Base-by-base conservation (phyloP, 306 rosid species). In the Vicia villosa region DNA sequence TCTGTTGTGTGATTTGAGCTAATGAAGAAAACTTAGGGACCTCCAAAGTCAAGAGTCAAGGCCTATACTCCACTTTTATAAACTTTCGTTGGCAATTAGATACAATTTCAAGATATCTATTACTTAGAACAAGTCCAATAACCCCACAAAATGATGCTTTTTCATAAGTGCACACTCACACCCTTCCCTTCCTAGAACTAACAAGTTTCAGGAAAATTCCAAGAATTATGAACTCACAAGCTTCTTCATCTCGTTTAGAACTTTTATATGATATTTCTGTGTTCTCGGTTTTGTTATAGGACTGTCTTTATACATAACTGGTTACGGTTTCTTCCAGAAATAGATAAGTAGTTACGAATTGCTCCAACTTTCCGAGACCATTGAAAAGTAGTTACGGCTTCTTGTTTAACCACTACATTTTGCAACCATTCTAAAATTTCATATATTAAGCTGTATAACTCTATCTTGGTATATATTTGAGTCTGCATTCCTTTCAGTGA, bases 351-450 rank as follows among this genome's bases (percentile, higher is more conserved):
- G 34, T 0, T 30, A 30, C 5, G 34, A 30, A 30, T 30, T 30
- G 34, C 34, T 5, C 34, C 34, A 30, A 30, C 34, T 30, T 30
- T 30, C 34, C 34, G 5, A 4, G 34, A 30, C 34, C 34, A 30
- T 30, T 30, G 34, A 30, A n/a, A n/a, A n/a, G n/a, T n/a, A n/a
- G n/a, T n/a, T n/a, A n/a, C n/a, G n/a, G n/a, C n/a, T n/a, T n/a
- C n/a, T n/a, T n/a, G n/a, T n/a, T n/a, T n/a, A 57, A 7, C 58
- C 4, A 10, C 24, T 59, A 14, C 14, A 16, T 59, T 20, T 66
- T 21, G 37, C 8, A 19, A 38, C 32, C 96, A 42, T 88, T 72
- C 78, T 86, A 81, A 75, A 86, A 12, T 19, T 62, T 62, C 19
- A 62, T 62, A 38, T 20, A 38, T 42, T 28, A 28, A 43, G 60